Conservation (phyloP, 805 yeast species). For the Candida vaughaniae region DNA sequence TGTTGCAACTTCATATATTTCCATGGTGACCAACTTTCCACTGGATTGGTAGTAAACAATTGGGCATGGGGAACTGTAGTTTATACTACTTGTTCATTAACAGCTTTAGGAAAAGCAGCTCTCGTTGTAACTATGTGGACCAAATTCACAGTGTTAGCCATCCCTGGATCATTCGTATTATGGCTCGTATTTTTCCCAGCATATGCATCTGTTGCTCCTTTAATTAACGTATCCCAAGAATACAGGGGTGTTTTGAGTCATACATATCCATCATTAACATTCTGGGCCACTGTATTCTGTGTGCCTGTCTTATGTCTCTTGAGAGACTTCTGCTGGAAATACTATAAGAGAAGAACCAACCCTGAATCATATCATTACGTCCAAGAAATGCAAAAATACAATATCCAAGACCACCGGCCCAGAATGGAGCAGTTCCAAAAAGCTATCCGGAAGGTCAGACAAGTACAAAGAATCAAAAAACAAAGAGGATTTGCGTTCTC, state of each 20-base stretch:
- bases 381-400: slow-evolving; percentile 94
- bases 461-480: slow-evolving; percentile 95
- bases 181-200: slow-evolving; percentile 89
- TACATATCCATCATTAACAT: slow-evolving; percentile 72
- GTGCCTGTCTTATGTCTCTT: slow-evolving; percentile 75
- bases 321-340: slow-evolving; percentile 93
- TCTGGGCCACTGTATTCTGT: slow-evolving; percentile 80
- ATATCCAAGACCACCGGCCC: slow-evolving; percentile 92
- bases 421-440: slow-evolving; percentile 94
- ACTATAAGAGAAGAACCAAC: slow-evolving; percentile 83
- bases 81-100: slow-evolving; percentile 81
- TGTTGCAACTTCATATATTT: slow-evolving; percentile 68
- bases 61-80: slow-evolving; percentile 96
- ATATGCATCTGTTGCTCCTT: slow-evolving; percentile 83
- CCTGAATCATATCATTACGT: slow-evolving; percentile 95
- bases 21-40: slow-evolving; percentile 61
- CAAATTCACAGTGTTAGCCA: slow-evolving; percentile 84
- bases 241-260: slow-evolving; percentile 76
- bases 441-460: slow-evolving; percentile 95
- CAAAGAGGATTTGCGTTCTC: slow-evolving; percentile 99
- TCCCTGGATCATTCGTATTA: slow-evolving; percentile 86
- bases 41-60: slow-evolving; percentile 76
- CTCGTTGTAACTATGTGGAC: slow-evolving; percentile 93
- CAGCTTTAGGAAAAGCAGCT: slow-evolving; percentile 94
- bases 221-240: slow-evolving; percentile 76